Conservation (phyloP, 2,329 filamentous ascomycete genomes). For the Pyrenophora teres region DNA sequence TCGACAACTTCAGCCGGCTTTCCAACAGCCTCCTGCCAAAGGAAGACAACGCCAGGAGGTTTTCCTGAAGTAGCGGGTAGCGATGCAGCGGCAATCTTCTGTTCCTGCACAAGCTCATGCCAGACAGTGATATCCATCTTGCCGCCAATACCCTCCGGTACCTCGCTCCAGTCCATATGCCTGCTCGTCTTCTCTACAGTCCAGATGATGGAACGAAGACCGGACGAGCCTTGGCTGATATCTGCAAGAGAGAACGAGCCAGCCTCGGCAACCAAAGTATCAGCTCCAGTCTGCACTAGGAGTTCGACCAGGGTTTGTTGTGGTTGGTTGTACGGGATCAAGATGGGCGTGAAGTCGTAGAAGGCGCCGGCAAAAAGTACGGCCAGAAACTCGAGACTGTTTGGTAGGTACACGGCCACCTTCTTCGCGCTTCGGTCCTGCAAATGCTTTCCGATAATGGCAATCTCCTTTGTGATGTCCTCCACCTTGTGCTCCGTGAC, state of each 20-base stretch:
- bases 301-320: constrained; percentile 72
- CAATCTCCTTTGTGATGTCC: constrained; percentile 82
- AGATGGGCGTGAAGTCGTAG: constrained; percentile 81
- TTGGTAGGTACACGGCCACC: constrained; percentile 88
- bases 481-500: constrained; percentile 72
- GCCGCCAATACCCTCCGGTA: constrained; percentile 75
- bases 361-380: constrained; percentile 86
- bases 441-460: constrained; percentile 78
- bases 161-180: constrained; percentile 94
- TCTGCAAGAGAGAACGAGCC: constrained; percentile 82
- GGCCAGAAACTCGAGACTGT: constrained; percentile 85
- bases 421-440: constrained; percentile 70
- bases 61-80: constrained; percentile 66
- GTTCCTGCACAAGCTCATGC: constrained; percentile 82
- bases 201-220: constrained; percentile 80
- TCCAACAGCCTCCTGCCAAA: constrained; percentile 64
- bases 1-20: constrained; percentile 69
- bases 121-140: constrained; percentile 85
- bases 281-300: constrained; percentile 73
- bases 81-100: constrained; percentile 59
- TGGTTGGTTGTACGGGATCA: constrained; percentile 81
- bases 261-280: constrained; percentile 81
- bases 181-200: constrained; percentile 88
- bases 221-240: constrained; percentile 70
- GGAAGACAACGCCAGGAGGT: constrained; percentile 61